Evolutionary conservation across 2,329 filamentous ascomycete species (phyloP).

Genomic region (Trichoderma oligosporum): DNA sequence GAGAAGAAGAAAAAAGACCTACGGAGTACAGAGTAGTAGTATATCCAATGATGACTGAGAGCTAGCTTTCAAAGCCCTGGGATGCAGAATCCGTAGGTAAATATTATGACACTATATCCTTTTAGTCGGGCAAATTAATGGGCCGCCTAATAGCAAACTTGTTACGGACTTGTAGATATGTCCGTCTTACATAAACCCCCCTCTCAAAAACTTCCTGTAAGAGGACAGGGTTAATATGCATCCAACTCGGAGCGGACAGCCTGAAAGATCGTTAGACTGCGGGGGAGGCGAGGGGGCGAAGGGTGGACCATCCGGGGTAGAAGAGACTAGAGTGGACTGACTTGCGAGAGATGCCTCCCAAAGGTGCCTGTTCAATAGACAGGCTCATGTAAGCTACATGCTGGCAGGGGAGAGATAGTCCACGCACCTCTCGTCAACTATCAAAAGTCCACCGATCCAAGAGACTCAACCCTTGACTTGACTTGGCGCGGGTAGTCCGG

Average conservation of each 20-base stretch:
- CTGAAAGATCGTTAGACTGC: constrained; percentile 14
- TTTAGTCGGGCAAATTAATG: constrained; percentile 3
- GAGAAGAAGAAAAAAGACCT: no score
- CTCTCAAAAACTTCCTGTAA: neutral
- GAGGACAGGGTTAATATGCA: neutral
- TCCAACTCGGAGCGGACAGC: constrained; percentile 6
- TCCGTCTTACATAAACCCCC: no score
- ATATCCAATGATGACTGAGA: neutral
- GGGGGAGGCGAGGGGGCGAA: constrained; percentile 4
- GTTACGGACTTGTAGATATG: constrained; percentile 1
- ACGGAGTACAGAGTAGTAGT: neutral
- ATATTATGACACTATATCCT: neutral
- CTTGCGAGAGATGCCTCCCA: constrained; percentile 3
- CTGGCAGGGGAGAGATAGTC: constrained; percentile 5
- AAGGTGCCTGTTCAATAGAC: neutral
- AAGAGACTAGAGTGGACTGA: neutral
- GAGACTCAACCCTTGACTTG: neutral
- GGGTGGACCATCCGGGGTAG: constrained; percentile 12
- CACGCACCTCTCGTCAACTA: constrained; percentile 7
- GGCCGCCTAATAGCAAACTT: neutral
- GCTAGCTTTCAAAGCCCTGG: neutral
- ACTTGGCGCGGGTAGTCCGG: neutral
- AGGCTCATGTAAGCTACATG: constrained; percentile 5
- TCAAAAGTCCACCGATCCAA: constrained; percentile 8
- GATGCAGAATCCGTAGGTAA: neutral